phyloP scores from a whole-genome alignment of 2,329 filamentous ascomycete species.

The Phoma sp. region DNA sequence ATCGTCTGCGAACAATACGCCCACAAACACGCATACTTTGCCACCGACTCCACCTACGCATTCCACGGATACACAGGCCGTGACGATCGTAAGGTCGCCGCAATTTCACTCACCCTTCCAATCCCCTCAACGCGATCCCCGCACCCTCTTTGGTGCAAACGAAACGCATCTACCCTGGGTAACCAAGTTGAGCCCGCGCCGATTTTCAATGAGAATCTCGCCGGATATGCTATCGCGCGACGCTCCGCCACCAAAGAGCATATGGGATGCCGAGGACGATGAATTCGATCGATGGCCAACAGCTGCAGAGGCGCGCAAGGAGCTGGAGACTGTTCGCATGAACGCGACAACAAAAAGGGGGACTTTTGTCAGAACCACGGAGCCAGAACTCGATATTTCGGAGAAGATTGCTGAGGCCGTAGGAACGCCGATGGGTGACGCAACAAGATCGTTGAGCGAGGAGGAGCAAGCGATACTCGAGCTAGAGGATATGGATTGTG shows the following conservation, averaged over 20 bases:
- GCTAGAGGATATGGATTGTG: constrained; percentile 18
- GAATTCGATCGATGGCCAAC: constrained; percentile 21
- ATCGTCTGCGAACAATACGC: neutral
- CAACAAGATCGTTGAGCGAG: neutral
- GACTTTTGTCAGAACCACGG: neutral
- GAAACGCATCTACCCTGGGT: constrained; percentile 14
- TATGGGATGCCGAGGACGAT: constrained; percentile 23
- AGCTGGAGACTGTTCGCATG: constrained; percentile 1
- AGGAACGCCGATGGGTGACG: neutral
- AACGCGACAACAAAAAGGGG: constrained; percentile 9
- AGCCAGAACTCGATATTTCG: neutral
- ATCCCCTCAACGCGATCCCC: constrained; percentile 1
- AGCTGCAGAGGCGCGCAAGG: neutral
- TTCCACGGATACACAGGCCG: neutral
- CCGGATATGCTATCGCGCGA: neutral
- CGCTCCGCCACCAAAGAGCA: constrained; percentile 6
- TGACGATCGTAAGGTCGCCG: neutral
- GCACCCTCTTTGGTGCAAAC: constrained; percentile 2
- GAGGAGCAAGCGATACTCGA: constrained; percentile 11
- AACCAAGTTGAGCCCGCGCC: constrained; percentile 6
- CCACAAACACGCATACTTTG: neutral
- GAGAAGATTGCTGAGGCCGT: constrained; percentile 5
- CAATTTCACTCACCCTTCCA: neutral
- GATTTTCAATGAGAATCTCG: constrained; percentile 3
- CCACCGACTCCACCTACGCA: neutral